Conservation (phyloP, 352 stramenopile genomes). For the Blastocystis sp. region DNA sequence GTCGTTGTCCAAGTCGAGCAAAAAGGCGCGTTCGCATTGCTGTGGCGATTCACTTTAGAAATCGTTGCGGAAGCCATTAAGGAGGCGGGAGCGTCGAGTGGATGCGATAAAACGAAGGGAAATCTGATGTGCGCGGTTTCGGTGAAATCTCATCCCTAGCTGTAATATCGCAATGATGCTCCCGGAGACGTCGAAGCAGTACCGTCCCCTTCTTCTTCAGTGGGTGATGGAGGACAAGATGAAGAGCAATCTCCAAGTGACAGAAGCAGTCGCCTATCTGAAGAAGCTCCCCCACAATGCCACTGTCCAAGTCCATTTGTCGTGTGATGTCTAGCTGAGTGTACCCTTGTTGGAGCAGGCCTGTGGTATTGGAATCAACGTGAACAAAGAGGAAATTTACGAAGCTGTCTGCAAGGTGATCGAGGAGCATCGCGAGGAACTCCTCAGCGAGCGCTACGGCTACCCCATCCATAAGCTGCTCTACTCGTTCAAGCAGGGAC, state of each 20-base stretch:
- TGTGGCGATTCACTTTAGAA: neutral
- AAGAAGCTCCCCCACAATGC: slow-evolving; percentile 14
- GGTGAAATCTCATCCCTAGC: neutral
- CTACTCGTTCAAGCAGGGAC: slow-evolving; percentile 43
- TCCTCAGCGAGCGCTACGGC: slow-evolving; percentile 23
- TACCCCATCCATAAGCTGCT: slow-evolving; percentile 44
- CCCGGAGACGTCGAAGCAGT: slow-evolving; percentile 1
- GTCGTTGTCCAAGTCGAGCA: neutral
- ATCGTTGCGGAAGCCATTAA: slow-evolving; percentile 35
- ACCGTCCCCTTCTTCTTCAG: slow-evolving; percentile 20
- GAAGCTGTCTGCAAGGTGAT: neutral
- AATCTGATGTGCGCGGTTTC: slow-evolving; percentile 37
- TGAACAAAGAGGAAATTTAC: slow-evolving; percentile 30
- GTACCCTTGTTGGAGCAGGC: neutral
- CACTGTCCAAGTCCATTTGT: neutral
- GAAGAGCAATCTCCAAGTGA: slow-evolving; percentile 51
- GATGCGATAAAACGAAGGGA: slow-evolving; percentile 32
- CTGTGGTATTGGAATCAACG: slow-evolving; percentile 38
- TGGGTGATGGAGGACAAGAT: slow-evolving; percentile 44
- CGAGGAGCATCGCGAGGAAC: neutral
- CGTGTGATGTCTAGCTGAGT: neutral
- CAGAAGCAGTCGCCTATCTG: slow-evolving; percentile 8
- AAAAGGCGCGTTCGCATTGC: neutral
- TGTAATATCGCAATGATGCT: slow-evolving; percentile 45
- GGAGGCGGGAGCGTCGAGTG: slow-evolving; percentile 26